Base-by-base conservation (phyloP, 2,329 filamentous ascomycete genomes). In the Macrophomina pseudophaseolina region DNA sequence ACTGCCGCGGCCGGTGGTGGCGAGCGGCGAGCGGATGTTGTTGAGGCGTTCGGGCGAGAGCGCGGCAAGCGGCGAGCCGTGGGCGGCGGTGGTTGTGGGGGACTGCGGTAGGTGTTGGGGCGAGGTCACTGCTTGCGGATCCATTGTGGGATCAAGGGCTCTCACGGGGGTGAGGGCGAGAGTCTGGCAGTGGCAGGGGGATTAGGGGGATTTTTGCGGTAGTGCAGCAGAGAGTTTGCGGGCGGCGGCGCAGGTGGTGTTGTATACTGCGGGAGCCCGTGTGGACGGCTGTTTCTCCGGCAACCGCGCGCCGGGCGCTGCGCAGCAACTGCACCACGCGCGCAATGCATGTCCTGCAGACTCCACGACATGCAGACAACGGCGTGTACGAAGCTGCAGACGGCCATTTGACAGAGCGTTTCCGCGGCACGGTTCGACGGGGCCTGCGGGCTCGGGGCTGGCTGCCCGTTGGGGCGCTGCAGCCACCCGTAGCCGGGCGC, bases 1-100 rank as follows among this genome's bases (percentile, higher is more conserved):
- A 74, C 70, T 78, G 75, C 68, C 80, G 83, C 81, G 74, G 62
- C 64, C 64, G 46, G 53, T 53, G 30, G 32, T 70, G 48, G 70
- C 72, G 53, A 75, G 77, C 28, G 73, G 75, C 35, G 76, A 71
- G 64, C 75, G 77, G 53, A 73, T 76, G 70, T 76, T 74, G 65
- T 90, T 90, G 67, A 86, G 83, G 72, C 88, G 88, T 72, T 90
- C 88, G 9, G 88, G 87, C 23, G 89, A 89, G 62, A 86, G 81
- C 42, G 84, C 81, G 69, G 87, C 86, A 58, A 91, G 81, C 63
- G 89, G 86, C 70, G 83, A 83, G 68, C 82, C 83, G 68, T 18
- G 18, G 62, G 53, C 64, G 58, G 33, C 46, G 33, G 23, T 28
- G 51, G 62, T 14, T 23, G 32, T 56, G 23, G 23, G 23, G 23